Conservation (phyloP, 2,329 filamentous ascomycete species). For the Fusarium compactum region DNA sequence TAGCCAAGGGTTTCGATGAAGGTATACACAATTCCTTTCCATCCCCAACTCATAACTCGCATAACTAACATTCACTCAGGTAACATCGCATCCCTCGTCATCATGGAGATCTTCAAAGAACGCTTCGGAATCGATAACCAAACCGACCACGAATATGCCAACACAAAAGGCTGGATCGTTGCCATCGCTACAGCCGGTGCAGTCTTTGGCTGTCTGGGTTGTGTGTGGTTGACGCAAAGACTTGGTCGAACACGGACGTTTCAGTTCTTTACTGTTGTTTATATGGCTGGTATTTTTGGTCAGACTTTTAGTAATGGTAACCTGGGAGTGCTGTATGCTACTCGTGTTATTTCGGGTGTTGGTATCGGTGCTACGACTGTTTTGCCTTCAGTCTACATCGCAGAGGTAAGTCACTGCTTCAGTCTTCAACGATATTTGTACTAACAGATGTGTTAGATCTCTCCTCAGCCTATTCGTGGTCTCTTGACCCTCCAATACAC, state of each 20-base stretch:
- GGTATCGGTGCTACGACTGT: conserved; percentile 47
- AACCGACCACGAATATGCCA: conserved; percentile 44
- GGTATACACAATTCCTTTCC: conserved; percentile 21
- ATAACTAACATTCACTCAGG: conserved; percentile 28
- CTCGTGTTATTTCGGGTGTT: conserved; percentile 45
- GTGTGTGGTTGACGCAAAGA: conserved; percentile 42
- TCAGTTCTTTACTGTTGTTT: conserved; percentile 49
- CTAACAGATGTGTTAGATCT: conserved; percentile 22
- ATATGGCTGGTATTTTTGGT: conserved; percentile 53
- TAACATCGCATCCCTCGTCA: conserved; percentile 49
- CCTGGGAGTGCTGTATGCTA: conserved; percentile 42
- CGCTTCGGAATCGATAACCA: conserved; percentile 41
- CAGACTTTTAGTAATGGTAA: conserved; percentile 49
- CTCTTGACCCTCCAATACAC: conserved; percentile 51
- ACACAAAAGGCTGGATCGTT: conserved; percentile 51
- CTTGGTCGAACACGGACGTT: conserved; percentile 43
- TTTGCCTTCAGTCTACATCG: conserved; percentile 47
- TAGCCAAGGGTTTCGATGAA: conserved; percentile 50
- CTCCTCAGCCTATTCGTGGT: conserved; percentile 48
- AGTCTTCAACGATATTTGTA: rapidly evolving
- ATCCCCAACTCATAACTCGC: too few relatives aligned
- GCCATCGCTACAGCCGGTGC: conserved; percentile 49
- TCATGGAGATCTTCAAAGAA: conserved; percentile 47
- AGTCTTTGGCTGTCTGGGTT: conserved; percentile 47
- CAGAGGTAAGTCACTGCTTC: conserved; percentile 33